Evolutionary conservation across 1,139 yeast species (phyloP).

Genomic region (Candida pseudoviswanathii): DNA sequence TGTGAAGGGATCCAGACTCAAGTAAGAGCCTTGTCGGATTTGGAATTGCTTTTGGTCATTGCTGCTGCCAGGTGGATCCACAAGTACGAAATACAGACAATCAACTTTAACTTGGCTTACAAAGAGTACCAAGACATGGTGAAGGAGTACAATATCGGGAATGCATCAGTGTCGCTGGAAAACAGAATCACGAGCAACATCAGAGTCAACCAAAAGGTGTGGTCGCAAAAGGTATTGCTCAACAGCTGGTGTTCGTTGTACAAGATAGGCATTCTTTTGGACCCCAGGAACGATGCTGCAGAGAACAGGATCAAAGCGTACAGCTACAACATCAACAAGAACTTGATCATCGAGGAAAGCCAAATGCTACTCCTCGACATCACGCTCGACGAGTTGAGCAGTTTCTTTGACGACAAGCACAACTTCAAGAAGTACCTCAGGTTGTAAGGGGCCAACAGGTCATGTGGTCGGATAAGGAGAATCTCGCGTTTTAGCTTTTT

Average conservation of each 20-base stretch:
- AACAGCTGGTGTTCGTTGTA: conserved; percentile 58
- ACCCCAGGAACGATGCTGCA: conserved; percentile 16
- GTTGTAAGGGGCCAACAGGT: conserved; percentile 18
- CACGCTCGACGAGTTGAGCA: conserved; percentile 45
- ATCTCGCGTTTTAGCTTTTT: neutral
- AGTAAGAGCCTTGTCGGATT: conserved; percentile 56
- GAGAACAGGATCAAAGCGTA: neutral
- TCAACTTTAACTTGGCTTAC: conserved; percentile 76
- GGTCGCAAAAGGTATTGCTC: conserved; percentile 51
- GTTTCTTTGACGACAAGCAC: conserved; percentile 31
- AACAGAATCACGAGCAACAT: conserved; percentile 33
- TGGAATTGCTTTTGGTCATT: conserved; percentile 69
- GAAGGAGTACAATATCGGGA: conserved; percentile 45
- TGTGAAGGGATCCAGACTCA: conserved; percentile 28
- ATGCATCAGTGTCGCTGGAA: conserved; percentile 30
- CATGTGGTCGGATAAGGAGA: neutral
- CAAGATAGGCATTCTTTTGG: conserved; percentile 39
- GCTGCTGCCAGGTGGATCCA: conserved; percentile 73
- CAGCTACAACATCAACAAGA: conserved; percentile 28
- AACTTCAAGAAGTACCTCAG: conserved; percentile 35
- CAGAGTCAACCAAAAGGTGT: conserved; percentile 45
- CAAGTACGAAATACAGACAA: conserved; percentile 55
- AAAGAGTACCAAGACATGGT: conserved; percentile 71
- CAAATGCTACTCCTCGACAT: conserved; percentile 51
- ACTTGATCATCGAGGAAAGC: conserved; percentile 42